These are phyloP conservation scores for Quercus wislizeni DNA, from an alignment of 306 rosid genomes.

Conservation along the genomic window DNA sequence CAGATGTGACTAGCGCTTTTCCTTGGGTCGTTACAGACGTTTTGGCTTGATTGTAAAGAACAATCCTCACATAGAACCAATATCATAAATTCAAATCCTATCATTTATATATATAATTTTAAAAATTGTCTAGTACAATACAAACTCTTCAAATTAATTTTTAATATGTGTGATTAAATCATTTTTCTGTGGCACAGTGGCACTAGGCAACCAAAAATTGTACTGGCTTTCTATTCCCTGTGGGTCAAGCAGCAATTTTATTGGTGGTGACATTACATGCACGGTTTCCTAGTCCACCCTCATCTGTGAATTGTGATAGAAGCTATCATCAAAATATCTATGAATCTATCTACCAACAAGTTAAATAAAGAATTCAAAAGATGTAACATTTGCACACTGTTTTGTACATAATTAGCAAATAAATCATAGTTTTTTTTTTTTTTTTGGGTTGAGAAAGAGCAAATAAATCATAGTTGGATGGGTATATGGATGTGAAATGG, in stretches of 20 bases:
- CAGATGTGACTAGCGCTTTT: too few relatives aligned
- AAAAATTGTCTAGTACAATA: not conserved
- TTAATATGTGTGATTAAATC: not conserved
- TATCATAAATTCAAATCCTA: too few relatives aligned
- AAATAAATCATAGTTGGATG: conserved; percentile 9
- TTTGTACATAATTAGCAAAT: not conserved
- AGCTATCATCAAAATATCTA: conserved; percentile 1
- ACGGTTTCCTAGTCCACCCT: not conserved
- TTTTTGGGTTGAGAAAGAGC: not conserved
- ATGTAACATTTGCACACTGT: not conserved
- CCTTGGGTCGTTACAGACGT: too few relatives aligned
- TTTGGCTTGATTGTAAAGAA: too few relatives aligned
- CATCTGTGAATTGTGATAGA: conserved; percentile 4
- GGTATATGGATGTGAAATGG: conserved; percentile 10
- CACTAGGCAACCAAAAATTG: too few relatives aligned
- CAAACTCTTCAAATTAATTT: not conserved
- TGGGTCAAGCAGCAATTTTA: not conserved
- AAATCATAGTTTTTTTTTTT: not conserved
- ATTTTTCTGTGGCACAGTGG: not conserved
- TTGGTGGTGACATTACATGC: not conserved
- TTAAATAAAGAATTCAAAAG: too few relatives aligned
- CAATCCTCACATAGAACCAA: too few relatives aligned
- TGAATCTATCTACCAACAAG: not conserved
- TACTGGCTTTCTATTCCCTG: not conserved
- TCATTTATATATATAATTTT: too few relatives aligned